Base-by-base conservation (phyloP, 2,329 filamentous ascomycete genomes). In the Colletotrichum euphorbiae region DNA sequence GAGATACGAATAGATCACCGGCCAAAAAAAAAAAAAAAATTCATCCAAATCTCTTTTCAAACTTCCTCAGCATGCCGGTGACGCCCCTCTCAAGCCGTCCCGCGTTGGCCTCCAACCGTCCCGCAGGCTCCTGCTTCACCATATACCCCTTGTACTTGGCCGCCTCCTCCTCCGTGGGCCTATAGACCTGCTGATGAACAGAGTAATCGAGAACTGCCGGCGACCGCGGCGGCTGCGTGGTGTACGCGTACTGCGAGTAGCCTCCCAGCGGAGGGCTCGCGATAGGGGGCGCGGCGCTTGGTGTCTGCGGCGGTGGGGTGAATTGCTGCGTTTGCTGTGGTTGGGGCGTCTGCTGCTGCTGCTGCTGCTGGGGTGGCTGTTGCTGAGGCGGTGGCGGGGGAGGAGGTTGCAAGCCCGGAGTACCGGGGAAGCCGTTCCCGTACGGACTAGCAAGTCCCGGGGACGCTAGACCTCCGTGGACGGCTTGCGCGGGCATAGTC, bases 21-120 rank as follows among this genome's bases (percentile, higher is more conserved):
- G 38, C 5, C 24, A 52, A 21, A 12, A 12, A 6, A 19, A 3
- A 46, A 46, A 12, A 33, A 24, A 57, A 38, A 31, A 3, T 13
- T 77, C 73, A 89, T 0, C 84, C 85, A 79, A 91, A 90, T 76
- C 89, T 91, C 87, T 92, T 93, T 81, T 94, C 91, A 78, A 94
- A 85, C 80, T 90, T 93, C 85, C 91, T 93, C 71, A 94, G 78
- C 82, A 93, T 90, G 6, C 89, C 88, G 31, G 88, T 86, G 4
- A 93, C 86, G 1, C 90, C 89, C 77, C 89, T 89, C 80, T 94
- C 91, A 38, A 93, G 73, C 73, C 87, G 84, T 31, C 87, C 89
- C 0, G 90, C 88, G 69, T 87, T 85, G 76, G 89, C 87, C 73
- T 92, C 91, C 33, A 93, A 77, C 75, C 84, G 87, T 6, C 79